phyloP scores from a whole-genome alignment of 2,329 filamentous ascomycete species.

The Pestalotiopsis sp. region DNA sequence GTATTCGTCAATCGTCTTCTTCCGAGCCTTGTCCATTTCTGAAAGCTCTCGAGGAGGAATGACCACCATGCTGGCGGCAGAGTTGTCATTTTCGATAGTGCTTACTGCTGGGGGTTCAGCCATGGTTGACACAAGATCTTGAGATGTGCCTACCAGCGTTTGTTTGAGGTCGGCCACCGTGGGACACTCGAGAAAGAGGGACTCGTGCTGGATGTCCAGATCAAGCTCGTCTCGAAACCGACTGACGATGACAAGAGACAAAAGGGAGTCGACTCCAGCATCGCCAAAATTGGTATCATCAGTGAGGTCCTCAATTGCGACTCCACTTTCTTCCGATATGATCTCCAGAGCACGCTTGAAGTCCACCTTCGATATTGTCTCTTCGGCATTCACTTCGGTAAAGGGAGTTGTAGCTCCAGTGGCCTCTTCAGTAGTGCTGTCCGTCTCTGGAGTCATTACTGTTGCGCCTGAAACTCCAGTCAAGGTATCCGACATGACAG shows the following conservation, averaged over 20 bases:
- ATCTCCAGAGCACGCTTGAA: conserved; percentile 4
- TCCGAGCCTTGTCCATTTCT: conserved; percentile 22
- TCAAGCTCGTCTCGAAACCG: conserved; percentile 20
- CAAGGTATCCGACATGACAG: neutral
- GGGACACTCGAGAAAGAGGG: conserved; percentile 9
- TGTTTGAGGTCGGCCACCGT: conserved; percentile 24
- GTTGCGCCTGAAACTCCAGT: neutral
- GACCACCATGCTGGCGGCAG: neutral
- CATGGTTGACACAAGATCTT: neutral
- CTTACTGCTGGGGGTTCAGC: conserved; percentile 2
- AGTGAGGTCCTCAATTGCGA: conserved; percentile 22
- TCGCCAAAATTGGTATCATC: conserved; percentile 24
- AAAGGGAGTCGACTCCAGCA: conserved; percentile 19
- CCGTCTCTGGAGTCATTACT: conserved; percentile 1
- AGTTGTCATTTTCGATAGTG: neutral
- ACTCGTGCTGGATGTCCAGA: conserved; percentile 14
- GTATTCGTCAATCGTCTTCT: conserved; percentile 14
- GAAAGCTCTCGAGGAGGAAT: conserved; percentile 17
- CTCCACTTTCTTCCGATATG: conserved; percentile 22
- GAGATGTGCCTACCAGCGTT: conserved; percentile 25
- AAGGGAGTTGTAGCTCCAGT: conserved; percentile 3
- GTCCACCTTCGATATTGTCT: neutral
- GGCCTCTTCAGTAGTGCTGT: neutral
- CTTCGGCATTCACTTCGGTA: neutral
- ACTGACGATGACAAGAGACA: conserved; percentile 20